Evolutionary conservation across 805 yeast genomes (phyloP).

Genomic region (Blastobotrys terrestris): DNA sequence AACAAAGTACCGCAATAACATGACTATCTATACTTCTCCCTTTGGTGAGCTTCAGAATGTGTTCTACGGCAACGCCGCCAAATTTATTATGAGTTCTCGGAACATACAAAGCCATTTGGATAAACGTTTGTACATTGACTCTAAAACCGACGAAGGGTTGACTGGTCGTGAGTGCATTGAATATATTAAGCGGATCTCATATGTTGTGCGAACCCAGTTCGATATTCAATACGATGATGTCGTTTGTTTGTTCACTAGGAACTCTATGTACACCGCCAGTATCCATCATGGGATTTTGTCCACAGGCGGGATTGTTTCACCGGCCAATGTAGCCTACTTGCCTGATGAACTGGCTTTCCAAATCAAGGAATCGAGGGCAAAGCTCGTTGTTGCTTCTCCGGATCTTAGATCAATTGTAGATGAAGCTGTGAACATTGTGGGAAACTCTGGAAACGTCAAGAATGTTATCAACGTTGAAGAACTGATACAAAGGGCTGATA

Average conservation of each 20-base stretch:
- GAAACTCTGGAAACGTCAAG: not conserved
- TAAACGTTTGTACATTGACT: conserved; percentile 19
- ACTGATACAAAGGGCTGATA: not conserved
- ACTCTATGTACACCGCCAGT: conserved; percentile 22
- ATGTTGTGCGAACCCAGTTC: conserved; percentile 14
- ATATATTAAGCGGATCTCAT: conserved; percentile 16
- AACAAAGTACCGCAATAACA: not conserved
- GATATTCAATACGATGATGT: conserved; percentile 22
- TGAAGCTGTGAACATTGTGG: not conserved
- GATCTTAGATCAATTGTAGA: conserved; percentile 1
- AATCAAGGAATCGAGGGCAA: conserved; percentile 12
- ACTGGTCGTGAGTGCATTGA: conserved; percentile 10
- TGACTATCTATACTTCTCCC: conserved; percentile 15
- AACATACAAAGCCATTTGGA: conserved; percentile 11
- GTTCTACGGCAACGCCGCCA: conserved; percentile 17
- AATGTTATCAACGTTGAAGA: conserved; percentile 2
- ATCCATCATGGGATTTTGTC: conserved; percentile 24
- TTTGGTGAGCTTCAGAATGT: conserved; percentile 14
- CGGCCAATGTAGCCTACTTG: conserved; percentile 28
- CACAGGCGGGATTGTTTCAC: conserved; percentile 26
- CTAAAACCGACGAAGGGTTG: conserved; percentile 18
- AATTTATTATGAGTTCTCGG: conserved; percentile 12
- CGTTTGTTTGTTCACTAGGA: conserved; percentile 23
- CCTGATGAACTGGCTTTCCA: conserved; percentile 28
- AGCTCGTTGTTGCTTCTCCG: conserved; percentile 4